Conservation (phyloP, 371 early-diverging fungal genomes). For the Actinomortierella wolfii region DNA sequence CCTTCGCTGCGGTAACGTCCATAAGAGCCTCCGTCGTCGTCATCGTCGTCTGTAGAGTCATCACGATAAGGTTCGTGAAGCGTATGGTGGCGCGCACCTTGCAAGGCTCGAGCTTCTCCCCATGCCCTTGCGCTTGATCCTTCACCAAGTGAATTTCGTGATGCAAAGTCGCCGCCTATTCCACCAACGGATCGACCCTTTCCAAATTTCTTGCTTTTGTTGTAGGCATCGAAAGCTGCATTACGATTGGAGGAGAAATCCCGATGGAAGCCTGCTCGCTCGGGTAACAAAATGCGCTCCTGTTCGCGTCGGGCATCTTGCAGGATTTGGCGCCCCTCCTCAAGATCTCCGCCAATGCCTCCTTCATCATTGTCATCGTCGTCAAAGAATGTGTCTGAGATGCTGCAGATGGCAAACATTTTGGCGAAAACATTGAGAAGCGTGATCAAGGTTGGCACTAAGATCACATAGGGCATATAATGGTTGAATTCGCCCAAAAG, state of each 20-base stretch:
- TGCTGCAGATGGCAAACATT: slow-evolving; percentile 68
- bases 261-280: slow-evolving; percentile 32
- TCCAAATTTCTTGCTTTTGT: slow-evolving; percentile 24
- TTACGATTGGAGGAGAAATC: slow-evolving; percentile 37
- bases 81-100: slow-evolving; percentile 15
- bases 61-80: slow-evolving; percentile 38
- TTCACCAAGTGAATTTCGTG: slow-evolving; percentile 29
- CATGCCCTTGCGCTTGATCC: slow-evolving; percentile 41
- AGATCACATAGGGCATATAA: slow-evolving; percentile 84
- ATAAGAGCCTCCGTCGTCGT: slow-evolving; percentile 5
- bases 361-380: slow-evolving; percentile 51
- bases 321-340: slow-evolving; percentile 39
- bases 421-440: slow-evolving; percentile 82
- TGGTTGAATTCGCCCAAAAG: slow-evolving; percentile 89
- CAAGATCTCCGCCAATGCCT: slow-evolving; percentile 46
- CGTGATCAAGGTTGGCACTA: slow-evolving; percentile 75
- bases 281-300: slow-evolving; percentile 32
- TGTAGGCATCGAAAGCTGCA: slow-evolving; percentile 43
- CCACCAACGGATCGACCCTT: slow-evolving; percentile 1
- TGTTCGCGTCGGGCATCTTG: slow-evolving; percentile 41
- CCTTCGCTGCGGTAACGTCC: slow-evolving; percentile 20
- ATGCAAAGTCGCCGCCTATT: too few species aligned
- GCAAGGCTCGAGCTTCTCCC: slow-evolving; percentile 34
- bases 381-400: slow-evolving; percentile 64
- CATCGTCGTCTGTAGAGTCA: slow-evolving; percentile 38